Percentiles rank a stretch among this genome's conserved stretches.
Evolutionary conservation across 2,329 filamentous ascomycete species (phyloP).

Genomic region (Epichloe festucae): DNA sequence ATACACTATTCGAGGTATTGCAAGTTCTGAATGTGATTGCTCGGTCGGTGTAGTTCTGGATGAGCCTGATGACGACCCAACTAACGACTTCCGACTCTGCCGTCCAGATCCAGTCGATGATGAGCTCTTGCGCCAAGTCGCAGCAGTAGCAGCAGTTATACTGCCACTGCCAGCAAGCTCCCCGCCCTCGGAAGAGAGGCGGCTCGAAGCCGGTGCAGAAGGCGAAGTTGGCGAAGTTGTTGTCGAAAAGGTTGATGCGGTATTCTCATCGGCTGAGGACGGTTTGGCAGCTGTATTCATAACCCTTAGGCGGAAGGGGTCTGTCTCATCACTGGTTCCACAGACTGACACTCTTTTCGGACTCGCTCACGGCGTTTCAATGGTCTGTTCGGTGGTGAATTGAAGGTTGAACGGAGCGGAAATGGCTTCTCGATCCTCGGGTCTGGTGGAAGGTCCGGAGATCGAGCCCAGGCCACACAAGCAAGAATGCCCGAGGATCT

Average conservation of each 20-base stretch:
- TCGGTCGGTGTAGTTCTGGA: constrained; percentile 4
- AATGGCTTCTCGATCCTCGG: constrained; percentile 8
- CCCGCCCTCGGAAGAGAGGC: not conserved
- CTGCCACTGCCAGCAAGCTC: constrained; percentile 1
- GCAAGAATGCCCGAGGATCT: not conserved
- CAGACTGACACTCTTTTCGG: not conserved
- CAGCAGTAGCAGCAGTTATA: not conserved
- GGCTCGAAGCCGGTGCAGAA: not conserved
- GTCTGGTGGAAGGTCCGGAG: constrained; percentile 2
- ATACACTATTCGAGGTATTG: constrained; percentile 21
- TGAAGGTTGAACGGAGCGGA: constrained; percentile 8
- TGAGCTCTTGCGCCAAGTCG: not conserved
- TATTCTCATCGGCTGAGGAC: not conserved
- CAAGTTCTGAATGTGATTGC: constrained; percentile 1
- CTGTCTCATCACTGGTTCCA: not conserved
- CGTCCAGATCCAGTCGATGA: constrained; percentile 1
- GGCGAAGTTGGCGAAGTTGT: not conserved
- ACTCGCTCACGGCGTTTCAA: constrained; percentile 3
- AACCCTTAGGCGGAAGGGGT: not conserved
- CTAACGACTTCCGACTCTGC: not conserved
- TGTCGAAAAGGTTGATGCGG: not conserved
- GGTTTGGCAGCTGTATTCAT: constrained; percentile 3
- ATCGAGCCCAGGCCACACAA: constrained; percentile 6
- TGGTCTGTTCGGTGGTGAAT: constrained; percentile 5
- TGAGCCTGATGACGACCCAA: not conserved